Conservation (phyloP, 441 rosid genomes). For the Raphanus hybrid region DNA sequence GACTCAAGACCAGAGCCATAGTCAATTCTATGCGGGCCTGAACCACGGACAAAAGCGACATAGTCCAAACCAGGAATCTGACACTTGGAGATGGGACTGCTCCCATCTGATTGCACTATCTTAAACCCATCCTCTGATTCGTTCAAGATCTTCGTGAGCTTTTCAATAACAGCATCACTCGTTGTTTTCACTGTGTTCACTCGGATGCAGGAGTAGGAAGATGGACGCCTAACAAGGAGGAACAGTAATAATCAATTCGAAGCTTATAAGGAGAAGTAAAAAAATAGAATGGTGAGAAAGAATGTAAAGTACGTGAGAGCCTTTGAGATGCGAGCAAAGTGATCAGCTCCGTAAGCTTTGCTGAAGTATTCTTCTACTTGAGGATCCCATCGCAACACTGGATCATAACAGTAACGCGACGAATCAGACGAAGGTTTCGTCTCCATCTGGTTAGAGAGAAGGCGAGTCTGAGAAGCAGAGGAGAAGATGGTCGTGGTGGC, state of each 20-base stretch:
- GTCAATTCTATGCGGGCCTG: conserved; percentile 80
- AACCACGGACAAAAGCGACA: conserved; percentile 84
- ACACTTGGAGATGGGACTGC: conserved; percentile 58
- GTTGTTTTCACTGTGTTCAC: conserved; percentile 79
- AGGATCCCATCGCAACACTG: conserved; percentile 80
- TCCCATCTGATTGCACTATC: conserved; percentile 39
- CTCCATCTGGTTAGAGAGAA: conserved; percentile 35
- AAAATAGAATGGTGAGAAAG: background rate
- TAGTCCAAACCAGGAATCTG: conserved; percentile 81
- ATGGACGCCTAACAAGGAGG: conserved; percentile 63
- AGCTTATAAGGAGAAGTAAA: background rate
- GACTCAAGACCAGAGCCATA: conserved; percentile 56
- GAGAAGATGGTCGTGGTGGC: conserved; percentile 36
- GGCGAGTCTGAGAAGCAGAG: conserved; percentile 2
- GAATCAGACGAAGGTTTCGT: conserved; percentile 64
- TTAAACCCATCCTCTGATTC: conserved; percentile 39
- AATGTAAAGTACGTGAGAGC: conserved; percentile 72
- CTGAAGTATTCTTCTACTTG: conserved; percentile 79
- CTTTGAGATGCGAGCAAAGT: conserved; percentile 77
- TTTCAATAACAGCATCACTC: conserved; percentile 70
- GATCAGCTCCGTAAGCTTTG: conserved; percentile 78
- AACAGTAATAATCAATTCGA: conserved; percentile 16
- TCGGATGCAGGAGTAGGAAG: conserved; percentile 87
- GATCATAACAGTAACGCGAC: conserved; percentile 81
- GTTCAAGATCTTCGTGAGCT: conserved; percentile 56